phyloP scores from a whole-genome alignment of 768 basidiomycete species.

The Suillus sp. region DNA sequence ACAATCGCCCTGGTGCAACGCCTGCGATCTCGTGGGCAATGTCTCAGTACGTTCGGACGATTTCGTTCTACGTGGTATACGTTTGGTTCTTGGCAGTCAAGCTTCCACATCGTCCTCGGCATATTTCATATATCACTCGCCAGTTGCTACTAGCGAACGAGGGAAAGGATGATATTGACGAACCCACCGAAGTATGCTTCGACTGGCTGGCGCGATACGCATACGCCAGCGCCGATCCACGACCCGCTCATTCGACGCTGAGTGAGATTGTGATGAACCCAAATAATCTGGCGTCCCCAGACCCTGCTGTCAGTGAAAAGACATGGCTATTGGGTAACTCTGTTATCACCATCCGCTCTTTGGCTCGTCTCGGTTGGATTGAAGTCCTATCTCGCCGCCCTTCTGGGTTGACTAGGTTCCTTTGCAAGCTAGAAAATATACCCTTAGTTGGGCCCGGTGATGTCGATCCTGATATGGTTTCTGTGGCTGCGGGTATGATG shows the following conservation, averaged over 20 bases:
- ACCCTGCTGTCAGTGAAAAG: conserved; percentile 58
- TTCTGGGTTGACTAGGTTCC: conserved; percentile 83
- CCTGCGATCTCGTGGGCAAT: conserved; percentile 79
- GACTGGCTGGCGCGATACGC: conserved; percentile 97
- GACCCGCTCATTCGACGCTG: conserved; percentile 78
- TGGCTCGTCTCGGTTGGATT: conserved; percentile 82
- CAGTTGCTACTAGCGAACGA: conserved; percentile 88
- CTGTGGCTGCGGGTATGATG: conserved; percentile 70
- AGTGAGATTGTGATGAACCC: conserved; percentile 77
- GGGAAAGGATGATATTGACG: conserved; percentile 71
- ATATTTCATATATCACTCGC: conserved; percentile 84
- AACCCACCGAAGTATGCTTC: conserved; percentile 93
- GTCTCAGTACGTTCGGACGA: conserved; percentile 86
- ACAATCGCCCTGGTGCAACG: conserved; percentile 66
- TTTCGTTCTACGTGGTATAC: conserved; percentile 91
- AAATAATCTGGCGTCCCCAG: conserved; percentile 32
- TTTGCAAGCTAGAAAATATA: conserved; percentile 87
- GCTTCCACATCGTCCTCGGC: conserved; percentile 75
- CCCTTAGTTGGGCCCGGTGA: conserved; percentile 85
- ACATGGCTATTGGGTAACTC: conserved; percentile 88
- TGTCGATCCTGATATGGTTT: conserved; percentile 75
- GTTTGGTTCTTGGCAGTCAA: conserved; percentile 92
- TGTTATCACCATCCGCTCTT: conserved; percentile 76
- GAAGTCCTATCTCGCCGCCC: conserved; percentile 83
- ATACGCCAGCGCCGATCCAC: conserved; percentile 91